A percentile compares a stretch with the other conserved stretches of the same genome.
These are phyloP conservation scores for Ganoderma resinaceum DNA, from an alignment of 1,284 basidiomycete species.

Conservation along the genomic window DNA sequence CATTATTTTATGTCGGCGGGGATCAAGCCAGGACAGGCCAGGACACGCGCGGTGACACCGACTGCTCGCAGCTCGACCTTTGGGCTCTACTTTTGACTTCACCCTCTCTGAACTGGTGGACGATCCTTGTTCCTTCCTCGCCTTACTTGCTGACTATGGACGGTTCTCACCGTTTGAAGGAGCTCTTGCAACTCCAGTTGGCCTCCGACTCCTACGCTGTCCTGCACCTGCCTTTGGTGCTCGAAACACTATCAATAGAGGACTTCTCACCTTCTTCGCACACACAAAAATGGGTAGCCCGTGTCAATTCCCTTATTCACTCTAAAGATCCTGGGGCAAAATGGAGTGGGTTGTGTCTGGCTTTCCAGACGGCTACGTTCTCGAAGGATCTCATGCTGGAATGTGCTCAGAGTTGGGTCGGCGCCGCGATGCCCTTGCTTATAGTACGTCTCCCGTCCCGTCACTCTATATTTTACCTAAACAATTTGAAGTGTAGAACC, in stretches of 20 bases:
- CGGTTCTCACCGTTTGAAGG: conserved; percentile 59
- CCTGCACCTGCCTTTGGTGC: conserved; percentile 61
- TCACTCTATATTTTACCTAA: conserved; percentile 27
- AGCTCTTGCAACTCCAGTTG: conserved; percentile 73
- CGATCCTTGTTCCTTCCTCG: neutral
- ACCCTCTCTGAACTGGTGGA: neutral
- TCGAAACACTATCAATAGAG: conserved; percentile 57
- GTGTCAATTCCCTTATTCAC: conserved; percentile 74
- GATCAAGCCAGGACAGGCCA: too few species aligned
- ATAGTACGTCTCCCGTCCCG: conserved; percentile 45
- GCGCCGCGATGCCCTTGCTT: conserved; percentile 65
- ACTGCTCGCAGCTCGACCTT: too few species aligned
- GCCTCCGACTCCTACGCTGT: conserved; percentile 69
- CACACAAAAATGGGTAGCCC: conserved; percentile 73
- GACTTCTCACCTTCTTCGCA: conserved; percentile 66
- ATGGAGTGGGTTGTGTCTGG: conserved; percentile 80
- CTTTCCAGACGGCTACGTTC: conserved; percentile 63
- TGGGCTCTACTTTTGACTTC: neutral
- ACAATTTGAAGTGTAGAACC: conserved; percentile 61
- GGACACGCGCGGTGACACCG: too few species aligned
- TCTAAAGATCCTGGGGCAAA: conserved; percentile 74
- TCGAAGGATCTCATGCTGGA: conserved; percentile 70
- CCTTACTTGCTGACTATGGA: conserved; percentile 31
- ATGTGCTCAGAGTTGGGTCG: conserved; percentile 73
- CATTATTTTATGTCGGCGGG: conserved; percentile 8